Base-by-base conservation (phyloP, 257 asterid genomes). In the Fraxinus excelsior region DNA sequence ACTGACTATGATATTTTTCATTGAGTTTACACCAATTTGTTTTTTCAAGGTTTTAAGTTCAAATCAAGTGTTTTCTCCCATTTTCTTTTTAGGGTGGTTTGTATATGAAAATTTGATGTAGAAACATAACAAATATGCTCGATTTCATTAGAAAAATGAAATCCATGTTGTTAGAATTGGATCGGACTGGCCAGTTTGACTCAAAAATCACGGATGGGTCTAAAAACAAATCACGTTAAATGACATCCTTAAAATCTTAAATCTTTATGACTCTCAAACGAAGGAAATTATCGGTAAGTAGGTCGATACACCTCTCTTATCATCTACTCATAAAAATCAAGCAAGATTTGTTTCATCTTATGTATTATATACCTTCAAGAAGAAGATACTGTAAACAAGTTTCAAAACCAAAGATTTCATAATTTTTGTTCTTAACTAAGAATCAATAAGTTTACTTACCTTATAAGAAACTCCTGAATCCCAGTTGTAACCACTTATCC, bases 1-100 rank as follows among this genome's bases (percentile, higher is more conserved):
- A 76, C 76, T 84, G 83, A 75, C 78, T 75, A 68, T 38, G 80
- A 80, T 80, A 72, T 85, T 80, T 37, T 51, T 67, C 49, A 60
- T 23, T 12, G 29, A 29, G 21, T 62, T 37, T 49, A 26, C 44
- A 70, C 21, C 7, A 10, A 21, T 53, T 49, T 49, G 60, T 49
- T 18, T 49, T 49, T 49, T 49, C 60, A 49, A 49, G 60, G 21
- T 49, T 49, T 49, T 18, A 13, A 49, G 21, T 16, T 18, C 58
- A 49, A 19, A 35, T 4, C 7, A n/a, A 0, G 62, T 16, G 7
- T 53, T 16, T 53, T 53, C 23, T 53, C 62, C 62, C 2, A 16
- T 16, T 53, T 19, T 53, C 26, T 19, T n/a, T 6, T 53, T 53
- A 19, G 62, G 62, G 62, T n/a, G n/a, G n/a, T n/a, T n/a, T n/a